phyloP scores from a whole-genome alignment of 805 yeast species.

The Pichia phayaonensis region DNA sequence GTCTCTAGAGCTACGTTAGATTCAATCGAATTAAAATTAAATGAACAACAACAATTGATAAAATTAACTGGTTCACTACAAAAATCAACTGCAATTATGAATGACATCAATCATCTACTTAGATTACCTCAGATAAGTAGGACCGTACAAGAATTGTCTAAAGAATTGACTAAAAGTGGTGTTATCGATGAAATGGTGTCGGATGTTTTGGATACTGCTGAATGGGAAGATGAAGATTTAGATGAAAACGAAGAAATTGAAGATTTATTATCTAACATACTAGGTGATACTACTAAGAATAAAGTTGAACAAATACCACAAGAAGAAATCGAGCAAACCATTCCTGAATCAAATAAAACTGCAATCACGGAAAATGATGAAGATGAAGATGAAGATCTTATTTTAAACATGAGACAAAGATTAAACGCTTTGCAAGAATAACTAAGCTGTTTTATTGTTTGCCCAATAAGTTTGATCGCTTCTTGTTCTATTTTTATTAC shows the following conservation, averaged over 20 bases:
- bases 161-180: constrained; percentile 79
- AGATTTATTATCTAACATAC: constrained; percentile 45
- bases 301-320: background rate
- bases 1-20: constrained; percentile 80
- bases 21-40: constrained; percentile 79
- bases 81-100: constrained; percentile 74
- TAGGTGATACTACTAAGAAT: constrained; percentile 30
- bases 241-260: constrained; percentile 57
- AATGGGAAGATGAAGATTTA: constrained; percentile 54
- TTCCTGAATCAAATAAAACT: constrained; percentile 3
- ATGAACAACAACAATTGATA: constrained; percentile 83
- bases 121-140: constrained; percentile 70
- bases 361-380: constrained; percentile 30
- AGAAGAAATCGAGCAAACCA: background rate
- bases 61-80: constrained; percentile 78
- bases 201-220: constrained; percentile 70
- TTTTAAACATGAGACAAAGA: constrained; percentile 84
- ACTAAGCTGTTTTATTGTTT: background rate
- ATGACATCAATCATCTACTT: constrained; percentile 75
- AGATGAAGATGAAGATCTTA: constrained; percentile 65
- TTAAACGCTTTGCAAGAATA: constrained; percentile 71
- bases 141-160: constrained; percentile 79
- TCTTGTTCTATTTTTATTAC: background rate
- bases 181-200: constrained; percentile 93
- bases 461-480: background rate